A percentile compares a stretch with the other conserved stretches of the same genome.
Evolutionary conservation across 2,329 filamentous ascomycete genomes (phyloP).

Genomic region (Pseudofabraea citricarpa): DNA sequence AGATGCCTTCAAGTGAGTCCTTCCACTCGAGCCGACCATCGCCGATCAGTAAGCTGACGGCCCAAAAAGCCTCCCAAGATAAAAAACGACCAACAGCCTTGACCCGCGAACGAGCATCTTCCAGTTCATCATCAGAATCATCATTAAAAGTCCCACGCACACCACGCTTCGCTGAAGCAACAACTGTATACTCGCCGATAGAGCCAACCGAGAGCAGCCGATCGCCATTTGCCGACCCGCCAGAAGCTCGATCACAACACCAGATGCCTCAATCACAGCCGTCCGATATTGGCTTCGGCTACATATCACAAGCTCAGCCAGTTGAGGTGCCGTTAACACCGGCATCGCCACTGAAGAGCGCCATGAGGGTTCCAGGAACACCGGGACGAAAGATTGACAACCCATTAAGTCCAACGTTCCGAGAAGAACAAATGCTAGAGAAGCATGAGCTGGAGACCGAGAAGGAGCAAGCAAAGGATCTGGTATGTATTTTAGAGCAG

Average conservation of each 20-base stretch:
- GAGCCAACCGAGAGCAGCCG: conserved; percentile 43
- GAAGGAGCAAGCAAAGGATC: conserved; percentile 78
- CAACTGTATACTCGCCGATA: conserved; percentile 71
- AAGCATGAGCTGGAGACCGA: conserved; percentile 78
- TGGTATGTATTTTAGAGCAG: conserved; percentile 56
- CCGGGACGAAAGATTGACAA: conserved; percentile 68
- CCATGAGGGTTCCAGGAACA: conserved; percentile 81
- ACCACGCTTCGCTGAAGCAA: conserved; percentile 77
- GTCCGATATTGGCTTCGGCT: conserved; percentile 88
- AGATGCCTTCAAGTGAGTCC: conserved; percentile 7
- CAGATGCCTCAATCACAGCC: conserved; percentile 63
- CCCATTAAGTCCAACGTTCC: conserved; percentile 85
- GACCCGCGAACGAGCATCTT: conserved; percentile 32
- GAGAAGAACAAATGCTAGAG: conserved; percentile 81
- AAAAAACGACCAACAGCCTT: conserved; percentile 24
- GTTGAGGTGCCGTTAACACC: conserved; percentile 63
- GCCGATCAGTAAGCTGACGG: no score
- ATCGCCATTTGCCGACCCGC: conserved; percentile 56
- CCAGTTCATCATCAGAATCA: conserved; percentile 33
- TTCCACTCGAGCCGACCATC: no score
- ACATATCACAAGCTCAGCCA: conserved; percentile 59
- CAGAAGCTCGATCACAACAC: conserved; percentile 41
- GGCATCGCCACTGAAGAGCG: conserved; percentile 80
- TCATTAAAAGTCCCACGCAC: conserved; percentile 62
- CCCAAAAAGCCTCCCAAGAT: conserved; percentile 14